A percentile compares a stretch with the other conserved stretches of the same genome.
Evolutionary conservation across 148 eudicot genomes (phyloP).

Genomic region (Nepenthes mirabilis): DNA sequence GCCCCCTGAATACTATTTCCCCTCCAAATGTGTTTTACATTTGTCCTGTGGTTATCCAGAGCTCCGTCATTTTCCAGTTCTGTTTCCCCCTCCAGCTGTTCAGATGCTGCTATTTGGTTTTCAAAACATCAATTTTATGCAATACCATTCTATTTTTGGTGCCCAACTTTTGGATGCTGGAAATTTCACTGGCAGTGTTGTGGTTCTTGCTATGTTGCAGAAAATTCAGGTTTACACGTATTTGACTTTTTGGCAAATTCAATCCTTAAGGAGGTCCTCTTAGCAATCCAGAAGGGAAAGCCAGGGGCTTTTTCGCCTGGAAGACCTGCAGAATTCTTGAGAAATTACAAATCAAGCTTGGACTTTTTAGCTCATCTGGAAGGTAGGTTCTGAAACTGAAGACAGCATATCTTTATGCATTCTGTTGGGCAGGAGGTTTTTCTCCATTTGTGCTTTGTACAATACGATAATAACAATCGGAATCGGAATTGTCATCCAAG

Average conservation of each 20-base stretch:
- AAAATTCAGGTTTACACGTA: conserved; percentile 94
- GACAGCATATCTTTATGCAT: neutral
- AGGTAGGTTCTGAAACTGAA: conserved; percentile 30
- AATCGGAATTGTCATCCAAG: conserved; percentile 48
- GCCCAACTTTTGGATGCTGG: neutral
- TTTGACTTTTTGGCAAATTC: conserved; percentile 95
- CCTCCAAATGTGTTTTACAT: too few relatives aligned
- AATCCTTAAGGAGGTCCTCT: conserved; percentile 74
- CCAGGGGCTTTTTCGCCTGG: conserved; percentile 98
- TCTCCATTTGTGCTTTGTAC: neutral
- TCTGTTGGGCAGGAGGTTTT: neutral
- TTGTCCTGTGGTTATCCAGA: too few relatives aligned
- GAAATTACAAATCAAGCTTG: conserved; percentile 80
- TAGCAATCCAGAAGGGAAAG: conserved; percentile 80
- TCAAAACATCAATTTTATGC: neutral
- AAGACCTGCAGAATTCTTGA: conserved; percentile 83
- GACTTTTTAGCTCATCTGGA: conserved; percentile 78
- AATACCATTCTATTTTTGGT: neutral
- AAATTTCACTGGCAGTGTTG: conserved; percentile 6
- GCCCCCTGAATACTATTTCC: too few relatives aligned
- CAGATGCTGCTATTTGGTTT: neutral
- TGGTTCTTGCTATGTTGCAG: conserved; percentile 42
- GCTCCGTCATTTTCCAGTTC: too few relatives aligned
- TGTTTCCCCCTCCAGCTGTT: too few relatives aligned
- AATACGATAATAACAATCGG: neutral